Conservation (phyloP, 257 asterid species). For the Solanum etuberosum region DNA sequence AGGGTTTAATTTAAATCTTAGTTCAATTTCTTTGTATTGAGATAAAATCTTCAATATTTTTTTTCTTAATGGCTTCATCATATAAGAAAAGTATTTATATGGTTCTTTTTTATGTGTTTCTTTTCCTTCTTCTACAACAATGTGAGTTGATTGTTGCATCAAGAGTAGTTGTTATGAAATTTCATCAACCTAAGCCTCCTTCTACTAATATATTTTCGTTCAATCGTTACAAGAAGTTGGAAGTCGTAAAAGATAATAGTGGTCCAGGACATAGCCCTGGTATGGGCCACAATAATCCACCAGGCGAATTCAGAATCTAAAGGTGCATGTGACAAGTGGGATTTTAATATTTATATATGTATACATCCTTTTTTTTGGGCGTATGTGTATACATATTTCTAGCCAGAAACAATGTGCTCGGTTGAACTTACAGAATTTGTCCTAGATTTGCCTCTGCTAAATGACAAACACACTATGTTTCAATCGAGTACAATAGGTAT, state of each 20-base stretch:
- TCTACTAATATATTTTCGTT: neutral
- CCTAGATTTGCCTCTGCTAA: neutral
- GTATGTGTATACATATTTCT: neutral
- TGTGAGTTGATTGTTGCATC: neutral
- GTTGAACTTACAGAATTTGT: neutral
- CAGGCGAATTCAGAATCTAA: neutral
- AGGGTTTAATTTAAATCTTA: neutral
- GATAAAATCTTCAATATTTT: neutral
- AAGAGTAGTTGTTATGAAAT: neutral
- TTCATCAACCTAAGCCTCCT: neutral
- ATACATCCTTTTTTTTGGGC: neutral
- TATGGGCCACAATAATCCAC: neutral
- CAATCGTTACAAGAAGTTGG: neutral
- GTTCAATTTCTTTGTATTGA: neutral
- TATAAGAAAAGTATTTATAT: neutral
- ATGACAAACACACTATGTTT: neutral
- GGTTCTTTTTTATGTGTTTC: neutral
- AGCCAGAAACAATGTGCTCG: neutral
- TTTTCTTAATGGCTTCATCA: neutral
- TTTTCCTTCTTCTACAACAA: neutral
- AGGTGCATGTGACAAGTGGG: neutral
- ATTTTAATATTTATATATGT: neutral
- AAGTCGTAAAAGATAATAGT: neutral
- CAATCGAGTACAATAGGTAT: neutral
- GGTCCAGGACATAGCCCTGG: constrained; percentile 2